A percentile compares a stretch with the other conserved stretches of the same genome.
These are phyloP conservation scores for Linum usitatissimum DNA, from an alignment of 345 rosid species.

Conservation along the genomic window DNA sequence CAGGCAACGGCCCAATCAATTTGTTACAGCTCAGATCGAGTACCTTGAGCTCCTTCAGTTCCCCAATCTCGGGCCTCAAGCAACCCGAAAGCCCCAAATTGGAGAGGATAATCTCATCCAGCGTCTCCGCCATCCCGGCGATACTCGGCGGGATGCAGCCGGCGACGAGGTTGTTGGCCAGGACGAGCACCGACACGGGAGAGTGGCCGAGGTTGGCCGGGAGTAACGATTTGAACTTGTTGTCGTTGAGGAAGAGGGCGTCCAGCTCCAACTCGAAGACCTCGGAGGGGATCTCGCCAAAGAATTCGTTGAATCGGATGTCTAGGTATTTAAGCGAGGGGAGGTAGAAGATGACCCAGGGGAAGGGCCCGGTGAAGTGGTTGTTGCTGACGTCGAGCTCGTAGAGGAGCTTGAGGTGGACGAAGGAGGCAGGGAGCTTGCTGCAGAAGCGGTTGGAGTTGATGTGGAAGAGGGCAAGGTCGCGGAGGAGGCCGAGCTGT, in stretches of 20 bases:
- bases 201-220: slow-evolving; percentile 75
- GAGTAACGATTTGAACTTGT: slow-evolving; percentile 49
- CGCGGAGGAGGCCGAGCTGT: slow-evolving; percentile 65
- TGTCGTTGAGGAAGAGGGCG: slow-evolving; percentile 74
- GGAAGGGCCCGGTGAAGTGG: slow-evolving; percentile 50
- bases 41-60: slow-evolving; percentile 41
- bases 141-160: slow-evolving; percentile 66
- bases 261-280: slow-evolving; percentile 66
- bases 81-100: slow-evolving; percentile 60
- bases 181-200: slow-evolving; percentile 59
- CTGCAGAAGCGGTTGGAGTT: slow-evolving; percentile 68
- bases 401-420: slow-evolving; percentile 33
- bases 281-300: slow-evolving; percentile 42
- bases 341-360: slow-evolving; percentile 40
- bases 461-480: slow-evolving; percentile 67
- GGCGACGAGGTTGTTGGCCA: slow-evolving; percentile 54
- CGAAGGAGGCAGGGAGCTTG: slow-evolving; percentile 39
- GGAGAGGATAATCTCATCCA: slow-evolving; percentile 38
- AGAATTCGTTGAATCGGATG: slow-evolving; percentile 52
- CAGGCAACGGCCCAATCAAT: slow-evolving; percentile 60
- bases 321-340: slow-evolving; percentile 76
- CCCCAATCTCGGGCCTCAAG: slow-evolving; percentile 45
- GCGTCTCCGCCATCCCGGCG: slow-evolving; percentile 48
- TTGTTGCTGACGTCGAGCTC: slow-evolving; percentile 85
- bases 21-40: slow-evolving; percentile 62